Evolutionary conservation across 2,329 filamentous ascomycete species (phyloP), one percentile per base, ranked within the genome.

Genomic region (Paecilomyces niveus): DNA sequence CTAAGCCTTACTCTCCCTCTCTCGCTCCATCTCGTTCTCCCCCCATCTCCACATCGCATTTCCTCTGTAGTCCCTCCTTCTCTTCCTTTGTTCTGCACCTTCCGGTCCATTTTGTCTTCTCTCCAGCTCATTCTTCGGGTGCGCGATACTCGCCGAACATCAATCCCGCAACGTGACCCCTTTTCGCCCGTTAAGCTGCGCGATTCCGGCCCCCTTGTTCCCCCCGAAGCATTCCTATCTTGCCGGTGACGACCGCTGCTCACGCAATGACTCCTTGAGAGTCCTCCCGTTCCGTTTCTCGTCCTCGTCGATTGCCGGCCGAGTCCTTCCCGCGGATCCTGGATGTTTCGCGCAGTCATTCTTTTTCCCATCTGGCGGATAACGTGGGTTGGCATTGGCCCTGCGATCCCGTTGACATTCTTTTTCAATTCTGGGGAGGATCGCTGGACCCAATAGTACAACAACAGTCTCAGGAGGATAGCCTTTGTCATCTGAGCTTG

Each of bases 221-320:
- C 39, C 18, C 39, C 39, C 39, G 39, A 45, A 45, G n/a, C 39
- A 45, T 63, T 57, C 61, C 57, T 56, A n/a, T 55, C 49, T 31
- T 35, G 53, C 50, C 50, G 50, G 50, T n/a, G n/a, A 52, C 50
- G 18, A 29, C 22, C 53, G 51, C 53, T 55, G 51, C 56, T 61
- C 62, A 63, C 63, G 64, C 58, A 63, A 67, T 67, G 65, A 64
- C 63, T 61, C 62, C 64, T 61, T 67, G 65, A 64, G 59, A 52
- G 54, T 55, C 49, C 15, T 15, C 18, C 15, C 45, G 56, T 55
- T 58, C 26, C 54, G 45, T 58, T 57, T 56, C 35, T 59, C 56
- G 57, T 58, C 59, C 60, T 61, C 59, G 56, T 59, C 53, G 39
- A 60, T 49, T 49, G 54, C 54, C 24, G 31, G 54, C 33, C 33